Percentiles rank a stretch among this genome's conserved stretches.
These are phyloP conservation scores for Verbascum thapsus DNA, from an alignment of 257 asterid species.

Conservation along the genomic window DNA sequence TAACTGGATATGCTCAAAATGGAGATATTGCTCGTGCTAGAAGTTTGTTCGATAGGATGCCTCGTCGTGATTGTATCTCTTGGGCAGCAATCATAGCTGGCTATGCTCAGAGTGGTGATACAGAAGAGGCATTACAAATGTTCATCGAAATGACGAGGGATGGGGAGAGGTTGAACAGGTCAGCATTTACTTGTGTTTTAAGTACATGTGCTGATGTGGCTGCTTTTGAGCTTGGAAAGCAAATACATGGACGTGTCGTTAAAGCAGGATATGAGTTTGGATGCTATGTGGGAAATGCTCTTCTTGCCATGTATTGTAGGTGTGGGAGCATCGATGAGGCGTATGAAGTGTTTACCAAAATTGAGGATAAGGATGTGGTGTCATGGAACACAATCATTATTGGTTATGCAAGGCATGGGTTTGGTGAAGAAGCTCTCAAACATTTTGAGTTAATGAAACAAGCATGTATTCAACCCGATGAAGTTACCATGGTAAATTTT, in stretches of 20 bases:
- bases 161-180: slow-evolving; percentile 66
- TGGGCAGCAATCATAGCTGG: slow-evolving; percentile 96
- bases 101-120: slow-evolving; percentile 70
- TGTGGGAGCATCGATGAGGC: slow-evolving; percentile 94
- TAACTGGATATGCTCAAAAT: slow-evolving; percentile 81
- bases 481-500: slow-evolving; percentile 81
- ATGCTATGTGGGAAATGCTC: slow-evolving; percentile 84
- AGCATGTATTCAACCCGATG: slow-evolving; percentile 62
- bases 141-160: slow-evolving; percentile 63
- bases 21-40: slow-evolving; percentile 65
- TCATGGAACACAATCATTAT: slow-evolving; percentile 91
- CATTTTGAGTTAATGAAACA: slow-evolving; percentile 68
- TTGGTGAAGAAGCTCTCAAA: slow-evolving; percentile 68
- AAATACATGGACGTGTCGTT: slow-evolving; percentile 66
- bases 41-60: slow-evolving; percentile 69
- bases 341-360: slow-evolving; percentile 51
- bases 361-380: slow-evolving; percentile 71
- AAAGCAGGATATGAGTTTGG: slow-evolving; percentile 85
- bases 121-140: slow-evolving; percentile 63
- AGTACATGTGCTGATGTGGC: slow-evolving; percentile 91
- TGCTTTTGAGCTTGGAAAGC: slow-evolving; percentile 88
- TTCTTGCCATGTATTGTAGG: slow-evolving; percentile 88
- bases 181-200: slow-evolving; percentile 64
- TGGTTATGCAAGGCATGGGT: slow-evolving; percentile 95
- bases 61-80: slow-evolving; percentile 76